Conservation (phyloP, 768 basidiomycete species). For the Tephrocybe rancida region DNA sequence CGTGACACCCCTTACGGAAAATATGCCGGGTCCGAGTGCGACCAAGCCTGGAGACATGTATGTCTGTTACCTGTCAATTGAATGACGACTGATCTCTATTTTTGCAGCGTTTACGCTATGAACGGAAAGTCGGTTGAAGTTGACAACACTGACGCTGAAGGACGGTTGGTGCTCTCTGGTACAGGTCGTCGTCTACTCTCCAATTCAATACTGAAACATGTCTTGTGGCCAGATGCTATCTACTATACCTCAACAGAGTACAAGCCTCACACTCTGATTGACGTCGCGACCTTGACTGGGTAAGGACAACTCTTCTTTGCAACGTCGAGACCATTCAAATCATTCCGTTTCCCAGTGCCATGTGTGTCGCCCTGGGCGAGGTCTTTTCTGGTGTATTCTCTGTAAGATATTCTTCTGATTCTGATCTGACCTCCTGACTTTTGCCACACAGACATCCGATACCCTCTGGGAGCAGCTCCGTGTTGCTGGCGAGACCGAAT, state of each 20-base stretch:
- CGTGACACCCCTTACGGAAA: constrained; percentile 78
- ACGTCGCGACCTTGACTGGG: constrained; percentile 89
- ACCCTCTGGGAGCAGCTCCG: constrained; percentile 72
- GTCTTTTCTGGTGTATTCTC: constrained; percentile 79
- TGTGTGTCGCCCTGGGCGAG: constrained; percentile 74
- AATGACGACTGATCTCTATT: not conserved
- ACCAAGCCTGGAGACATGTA: constrained; percentile 87
- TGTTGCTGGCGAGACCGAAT: constrained; percentile 69
- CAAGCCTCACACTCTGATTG: constrained; percentile 82
- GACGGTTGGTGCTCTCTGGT: constrained; percentile 76
- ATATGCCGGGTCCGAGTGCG: constrained; percentile 77
- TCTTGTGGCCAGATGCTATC: constrained; percentile 63
- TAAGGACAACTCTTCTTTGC: constrained; percentile 27
- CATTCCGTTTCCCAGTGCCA: constrained; percentile 48
- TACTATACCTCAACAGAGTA: constrained; percentile 79
- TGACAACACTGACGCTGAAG: constrained; percentile 88
- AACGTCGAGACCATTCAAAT: not conserved
- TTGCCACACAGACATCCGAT: constrained; percentile 59
- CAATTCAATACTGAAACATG: not conserved
- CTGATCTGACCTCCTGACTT: too few species aligned
- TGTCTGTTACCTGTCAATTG: constrained; percentile 21
- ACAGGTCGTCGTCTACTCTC: constrained; percentile 14
- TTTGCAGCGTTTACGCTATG: constrained; percentile 74
- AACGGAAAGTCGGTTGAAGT: constrained; percentile 87
- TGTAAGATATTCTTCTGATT: constrained; percentile 36